phyloP scores from a whole-genome alignment of 352 stramenopile genomes.

The Globisporangium yorkense region DNA sequence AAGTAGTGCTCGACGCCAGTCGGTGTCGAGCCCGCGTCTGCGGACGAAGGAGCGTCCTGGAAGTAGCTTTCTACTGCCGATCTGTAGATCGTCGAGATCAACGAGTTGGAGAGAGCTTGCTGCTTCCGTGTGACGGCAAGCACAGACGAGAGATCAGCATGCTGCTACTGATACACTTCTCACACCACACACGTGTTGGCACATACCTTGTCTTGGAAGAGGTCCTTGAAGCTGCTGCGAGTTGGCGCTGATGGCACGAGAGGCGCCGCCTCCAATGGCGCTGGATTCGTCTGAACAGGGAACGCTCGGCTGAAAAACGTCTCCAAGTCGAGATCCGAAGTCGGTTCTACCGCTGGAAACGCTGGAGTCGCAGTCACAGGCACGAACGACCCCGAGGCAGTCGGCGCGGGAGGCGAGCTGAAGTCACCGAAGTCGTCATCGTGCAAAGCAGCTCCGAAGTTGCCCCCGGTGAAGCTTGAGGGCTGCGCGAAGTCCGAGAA shows the following conservation, averaged over 20 bases:
- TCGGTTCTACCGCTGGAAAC: conserved; percentile 2
- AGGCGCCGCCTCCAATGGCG: conserved; percentile 4
- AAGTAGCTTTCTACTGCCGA: conserved; percentile 16
- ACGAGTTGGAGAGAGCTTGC: neutral
- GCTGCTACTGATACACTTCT: neutral
- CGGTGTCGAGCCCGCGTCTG: neutral
- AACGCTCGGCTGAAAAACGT: conserved; percentile 36
- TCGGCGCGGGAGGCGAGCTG: neutral
- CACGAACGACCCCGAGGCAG: conserved; percentile 1
- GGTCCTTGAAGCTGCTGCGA: conserved; percentile 1
- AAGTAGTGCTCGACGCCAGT: conserved; percentile 4
- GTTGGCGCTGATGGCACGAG: neutral
- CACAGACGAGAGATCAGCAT: neutral
- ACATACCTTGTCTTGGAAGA: conserved; percentile 16
- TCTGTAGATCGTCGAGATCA: conserved; percentile 10
- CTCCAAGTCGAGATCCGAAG: conserved; percentile 25
- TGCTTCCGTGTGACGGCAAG: neutral
- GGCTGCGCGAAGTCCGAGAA: conserved; percentile 22
- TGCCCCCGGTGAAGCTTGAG: neutral
- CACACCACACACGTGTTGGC: neutral
- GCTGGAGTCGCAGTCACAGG: neutral
- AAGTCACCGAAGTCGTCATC: conserved; percentile 17
- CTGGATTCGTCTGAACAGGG: conserved; percentile 11
- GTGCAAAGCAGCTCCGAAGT: neutral
- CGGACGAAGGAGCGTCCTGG: neutral